Conservation (phyloP, 371 early-diverging fungal species). For the Mucor mucedo region DNA sequence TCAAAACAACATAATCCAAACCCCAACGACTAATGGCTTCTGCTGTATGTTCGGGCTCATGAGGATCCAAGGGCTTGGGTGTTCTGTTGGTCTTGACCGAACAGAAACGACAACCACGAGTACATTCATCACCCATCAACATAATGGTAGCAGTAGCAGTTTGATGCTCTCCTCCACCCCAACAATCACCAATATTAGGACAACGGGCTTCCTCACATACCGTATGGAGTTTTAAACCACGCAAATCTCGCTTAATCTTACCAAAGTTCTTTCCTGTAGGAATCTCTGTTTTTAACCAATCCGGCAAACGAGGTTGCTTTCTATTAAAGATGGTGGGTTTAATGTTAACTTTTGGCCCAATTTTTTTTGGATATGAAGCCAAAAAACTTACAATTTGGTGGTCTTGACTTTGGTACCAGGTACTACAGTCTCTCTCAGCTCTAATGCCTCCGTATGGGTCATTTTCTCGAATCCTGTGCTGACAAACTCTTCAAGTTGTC, state of each 20-base stretch:
- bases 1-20: constrained; percentile 95
- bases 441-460: constrained; percentile 68
- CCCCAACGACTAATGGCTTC: constrained; percentile 96
- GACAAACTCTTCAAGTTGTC: constrained; percentile 72
- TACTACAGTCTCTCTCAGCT: constrained; percentile 62
- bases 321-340: constrained; percentile 10
- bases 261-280: constrained; percentile 85
- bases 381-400: constrained; percentile 46
- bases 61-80: constrained; percentile 89
- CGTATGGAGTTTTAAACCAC: constrained; percentile 92
- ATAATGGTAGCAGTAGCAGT: constrained; percentile 99
- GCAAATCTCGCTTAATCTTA: constrained; percentile 85
- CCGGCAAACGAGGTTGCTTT: constrained; percentile 80
- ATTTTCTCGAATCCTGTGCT: constrained; percentile 55
- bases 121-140: constrained; percentile 99
- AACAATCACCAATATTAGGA: constrained; percentile 98
- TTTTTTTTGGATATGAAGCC: neutral
- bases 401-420: constrained; percentile 50
- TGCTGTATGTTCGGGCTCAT: constrained; percentile 95
- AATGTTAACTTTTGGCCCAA: neutral
- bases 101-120: constrained; percentile 98
- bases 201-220: constrained; percentile 97
- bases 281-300: constrained; percentile 95
- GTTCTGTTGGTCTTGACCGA: constrained; percentile 94
- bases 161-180: constrained; percentile 93